Base-by-base conservation (phyloP, 257 asterid species). In the Solanum piurae region DNA sequence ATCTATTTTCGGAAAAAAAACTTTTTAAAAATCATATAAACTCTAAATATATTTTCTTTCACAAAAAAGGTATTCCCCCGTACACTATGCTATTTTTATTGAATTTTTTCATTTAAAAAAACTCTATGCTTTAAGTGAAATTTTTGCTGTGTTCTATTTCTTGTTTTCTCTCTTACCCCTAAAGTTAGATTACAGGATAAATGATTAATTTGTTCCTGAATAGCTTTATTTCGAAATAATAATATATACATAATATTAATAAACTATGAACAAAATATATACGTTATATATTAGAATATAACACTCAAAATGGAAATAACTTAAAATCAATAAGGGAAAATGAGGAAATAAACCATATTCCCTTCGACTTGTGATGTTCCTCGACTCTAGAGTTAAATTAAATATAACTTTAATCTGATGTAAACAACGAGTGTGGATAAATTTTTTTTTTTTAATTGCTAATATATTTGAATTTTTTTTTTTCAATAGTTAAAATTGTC, bases 351-450 rank as follows among this genome's bases (percentile, higher is more conserved):
- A 33, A 72, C 18, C 20, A 10, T 37, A 75, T 7, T 75, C 18
- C 11, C 8, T 34, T 73, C 1, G 2, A 36, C 20, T 36, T 10
- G 29, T 76, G 16, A 40, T 76, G 4, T 10, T 40, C 60, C 36
- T 40, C 49, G 7, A 36, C 13, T 5, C 2, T 1, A 7, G 0
- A 7, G 8, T 40, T 76, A 76, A 76, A 76, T 14, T 25, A 6
- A 40, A 7, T 25, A 7, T 40, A 76, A 40, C 0, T 40, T 40
- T 25, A 13, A 38, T n/a, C 25, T 76, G 0, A 13, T 12, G 42
- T 40, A n/a, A 40, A 40, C 0, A 40, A 0, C 3, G 0, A 76
- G 21, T 1, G 3, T 12, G 2, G 9, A 77, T 5, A 12, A 3
- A 0, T 23, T 12, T 75, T n/a, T 74, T 37, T 7, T 29, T 33